These are phyloP conservation scores for Boletellus deceptivus DNA, from an alignment of 1,284 basidiomycete species.

Conservation along the genomic window DNA sequence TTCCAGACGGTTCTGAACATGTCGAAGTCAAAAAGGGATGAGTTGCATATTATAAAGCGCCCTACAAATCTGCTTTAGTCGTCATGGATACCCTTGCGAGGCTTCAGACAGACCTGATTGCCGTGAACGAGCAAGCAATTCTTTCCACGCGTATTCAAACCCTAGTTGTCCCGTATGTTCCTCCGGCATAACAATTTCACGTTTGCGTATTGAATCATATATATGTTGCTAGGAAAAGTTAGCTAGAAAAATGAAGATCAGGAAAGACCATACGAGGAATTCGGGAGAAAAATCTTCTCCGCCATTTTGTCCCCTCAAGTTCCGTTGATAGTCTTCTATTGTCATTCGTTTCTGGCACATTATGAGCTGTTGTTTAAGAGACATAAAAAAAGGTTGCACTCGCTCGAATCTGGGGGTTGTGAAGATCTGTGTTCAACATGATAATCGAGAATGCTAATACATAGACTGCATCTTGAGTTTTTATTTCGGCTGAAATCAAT, in stretches of 20 bases:
- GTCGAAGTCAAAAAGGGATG: conserved; percentile 78
- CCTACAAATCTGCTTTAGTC: conserved; percentile 43
- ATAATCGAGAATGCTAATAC: conserved; percentile 96
- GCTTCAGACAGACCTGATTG: conserved; percentile 61
- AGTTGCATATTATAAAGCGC: conserved; percentile 76
- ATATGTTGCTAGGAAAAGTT: conserved; percentile 64
- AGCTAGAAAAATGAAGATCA: conserved; percentile 1
- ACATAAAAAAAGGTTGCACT: conserved; percentile 27
- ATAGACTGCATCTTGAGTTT: conserved; percentile 91
- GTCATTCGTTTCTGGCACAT: conserved; percentile 86
- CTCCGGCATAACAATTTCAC: conserved; percentile 97
- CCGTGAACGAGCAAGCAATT: conserved; percentile 80
- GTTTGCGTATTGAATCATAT: conserved; percentile 92
- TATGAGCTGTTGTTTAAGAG: conserved; percentile 11
- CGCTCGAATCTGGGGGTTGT: conserved; percentile 94
- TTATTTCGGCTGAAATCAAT: conserved; percentile 69
- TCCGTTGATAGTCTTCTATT: conserved; percentile 90
- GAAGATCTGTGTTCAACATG: conserved; percentile 97
- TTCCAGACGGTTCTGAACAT: conserved; percentile 96
- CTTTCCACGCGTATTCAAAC: conserved; percentile 99
- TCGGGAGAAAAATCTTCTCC: conserved; percentile 82
- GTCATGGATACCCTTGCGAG: conserved; percentile 1
- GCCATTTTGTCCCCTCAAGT: conserved; percentile 92
- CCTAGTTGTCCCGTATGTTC: conserved; percentile 96
- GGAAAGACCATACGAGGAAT: conserved; percentile 65